phyloP scores from a whole-genome alignment of 164 flowering plant genomes.

The Berberis vulgaris region DNA sequence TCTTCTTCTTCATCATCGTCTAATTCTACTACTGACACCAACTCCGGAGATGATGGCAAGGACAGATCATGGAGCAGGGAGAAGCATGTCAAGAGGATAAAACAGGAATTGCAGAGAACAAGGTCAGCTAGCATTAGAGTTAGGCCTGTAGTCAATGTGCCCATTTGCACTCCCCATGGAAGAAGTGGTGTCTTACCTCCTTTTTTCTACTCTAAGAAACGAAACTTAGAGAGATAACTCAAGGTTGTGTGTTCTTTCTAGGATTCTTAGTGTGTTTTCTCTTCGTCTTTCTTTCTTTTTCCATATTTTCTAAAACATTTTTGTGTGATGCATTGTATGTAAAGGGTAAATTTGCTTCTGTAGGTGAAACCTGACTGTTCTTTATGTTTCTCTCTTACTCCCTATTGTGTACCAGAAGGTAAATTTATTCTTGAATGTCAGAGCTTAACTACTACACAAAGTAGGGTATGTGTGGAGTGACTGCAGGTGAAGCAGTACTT shows the following conservation, averaged over 20 bases:
- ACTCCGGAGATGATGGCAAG: slow-evolving; percentile 17
- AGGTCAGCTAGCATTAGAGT: slow-evolving; percentile 71
- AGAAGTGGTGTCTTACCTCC: slow-evolving; percentile 47
- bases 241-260: slow-evolving; percentile 1
- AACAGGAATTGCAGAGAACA: slow-evolving; percentile 73
- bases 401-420: no score
- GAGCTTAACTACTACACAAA: no score
- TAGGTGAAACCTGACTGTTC: background rate
- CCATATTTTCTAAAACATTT: background rate
- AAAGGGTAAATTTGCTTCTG: background rate
- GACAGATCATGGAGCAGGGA: slow-evolving; percentile 31
- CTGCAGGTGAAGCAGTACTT: no score
- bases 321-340: background rate
- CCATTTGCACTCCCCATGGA: slow-evolving; percentile 39
- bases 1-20: slow-evolving; percentile 40
- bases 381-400: background rate
- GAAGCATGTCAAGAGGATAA: slow-evolving; percentile 52
- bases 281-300: background rate
- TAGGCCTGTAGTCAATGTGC: slow-evolving; percentile 75
- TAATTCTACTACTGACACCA: slow-evolving; percentile 26
- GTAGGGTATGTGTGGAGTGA: no score
- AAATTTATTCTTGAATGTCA: no score
- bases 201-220: slow-evolving; percentile 54
- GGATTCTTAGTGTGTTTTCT: background rate
- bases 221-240: slow-evolving; percentile 36